Evolutionary conservation across 352 stramenopile genomes (phyloP), one percentile per base, ranked within the genome.

Genomic region (Nothophytophthora sp.): DNA sequence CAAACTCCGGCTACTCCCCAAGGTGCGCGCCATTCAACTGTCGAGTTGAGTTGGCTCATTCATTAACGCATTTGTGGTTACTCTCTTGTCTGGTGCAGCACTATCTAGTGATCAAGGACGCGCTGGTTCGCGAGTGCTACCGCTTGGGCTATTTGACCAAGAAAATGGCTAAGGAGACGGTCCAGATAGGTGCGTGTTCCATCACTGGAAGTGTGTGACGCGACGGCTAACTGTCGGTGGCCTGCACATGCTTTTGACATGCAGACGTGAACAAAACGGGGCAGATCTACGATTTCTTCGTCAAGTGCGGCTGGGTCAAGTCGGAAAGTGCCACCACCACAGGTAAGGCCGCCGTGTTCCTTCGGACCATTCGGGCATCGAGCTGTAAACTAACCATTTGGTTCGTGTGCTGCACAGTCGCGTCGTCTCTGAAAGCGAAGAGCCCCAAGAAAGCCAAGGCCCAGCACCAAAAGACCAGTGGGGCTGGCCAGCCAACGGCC

Each of bases 81-180:
- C n/a, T n/a, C n/a, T n/a, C n/a, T n/a, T n/a, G n/a, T n/a, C n/a
- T n/a, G n/a, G n/a, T 49, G 16, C 44, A 92, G 67, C 88, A 97
- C 61, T 99, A 98, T 70, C 63, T 98, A 38, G 82, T 98, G 49
- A 96, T 98, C 47, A 99, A 98, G 67, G 96, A 96, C 29, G 93
- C 86, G 12, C 58, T 99, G 13, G 89, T 99, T 65, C 85, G 88
- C 62, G 77, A 97, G 73, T 81, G 82, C 68, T 88, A 85, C 58
- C 64, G 77, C 42, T 63, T 92, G 41, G 76, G 86, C 33, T 81
- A 94, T 55, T 44, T 92, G 49, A 82, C 76, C 20, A 77, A 89
- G 62, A 78, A 86, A 41, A 85, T 75, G 37, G 81, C 83, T 18
- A 89, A 87, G 55, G 82, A 94, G 12, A 87, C 97, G 23, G 81